Evolutionary conservation across 2,329 filamentous ascomycete genomes (phyloP), one percentile per base, ranked within the genome.

Genomic region (Fonsecaea erecta): DNA sequence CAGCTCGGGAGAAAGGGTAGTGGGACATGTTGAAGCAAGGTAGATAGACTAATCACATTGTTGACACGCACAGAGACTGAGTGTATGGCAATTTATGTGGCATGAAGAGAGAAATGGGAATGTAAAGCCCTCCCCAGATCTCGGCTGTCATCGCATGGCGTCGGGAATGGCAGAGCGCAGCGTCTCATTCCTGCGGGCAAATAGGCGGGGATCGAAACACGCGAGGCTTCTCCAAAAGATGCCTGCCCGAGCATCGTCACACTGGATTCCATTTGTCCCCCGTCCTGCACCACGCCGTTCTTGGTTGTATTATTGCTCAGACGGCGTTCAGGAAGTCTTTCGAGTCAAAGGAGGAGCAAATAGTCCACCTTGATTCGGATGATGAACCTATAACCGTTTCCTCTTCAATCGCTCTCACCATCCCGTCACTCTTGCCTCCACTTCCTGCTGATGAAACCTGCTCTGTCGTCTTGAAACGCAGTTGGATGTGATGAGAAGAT

Each of bases 111-210:
- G 37, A 48, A 24, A 48, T 48, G 43, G 43, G 43, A 24, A 12
- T 48, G 9, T 30, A 21, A 34, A 48, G 55, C 18, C n/a, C 21
- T 34, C 24, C 24, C 28, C 51, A 53, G 55, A 26, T 55, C 48
- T 58, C 63, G 63, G 63, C 62, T 66, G 60, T 66, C 57, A 12
- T 65, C 63, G 63, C 63, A 60, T 65, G 37, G 51, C 40, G 30
- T 43, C 63, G 63, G 63, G 28, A 53, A 32, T 30, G 51, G n/a
- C n/a, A n/a, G n/a, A 30, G 8, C 3, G 48, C 21, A 53, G 26
- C 26, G 21, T 48, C 43, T 24, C 43, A 48, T 18, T 11, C n/a
- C 43, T 24, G 43, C 18, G 24, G 52, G 24, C 30, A 14, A 55
- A 8, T 21, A 37, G 14, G 43, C 46, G 43, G 43, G 57, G 43